Base-by-base conservation (phyloP, 1,284 basidiomycete species). In the Boletus sp. region DNA sequence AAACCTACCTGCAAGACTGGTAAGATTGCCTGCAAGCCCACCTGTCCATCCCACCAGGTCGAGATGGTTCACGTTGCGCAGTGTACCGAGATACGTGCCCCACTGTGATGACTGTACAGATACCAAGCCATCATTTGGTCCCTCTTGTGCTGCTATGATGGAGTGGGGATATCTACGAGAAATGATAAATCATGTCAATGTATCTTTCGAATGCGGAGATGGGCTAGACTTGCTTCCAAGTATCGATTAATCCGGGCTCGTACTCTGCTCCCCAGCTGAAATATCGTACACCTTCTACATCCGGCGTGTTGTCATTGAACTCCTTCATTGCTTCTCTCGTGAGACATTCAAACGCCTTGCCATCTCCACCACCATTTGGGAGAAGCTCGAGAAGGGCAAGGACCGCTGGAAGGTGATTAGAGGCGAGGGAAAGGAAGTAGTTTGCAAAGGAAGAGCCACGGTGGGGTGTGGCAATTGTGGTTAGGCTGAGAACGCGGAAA, bases 181-280 rank as follows among this genome's bases (percentile, higher is more conserved):
- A 8, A 45, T 23, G 9, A 36, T 32, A 26, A 40, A 12, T 1
- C 6, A 22, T 17, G 27, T 53, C 6, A 46, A 29, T 26, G n/a
- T 34, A 32, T 30, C 17, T 25, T 25, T 33, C 14, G 8, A 16
- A 46, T 32, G 19, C 8, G 9, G 9, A 4, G 10, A 8, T 9
- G 12, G 13, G 33, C 4, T 5, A 32, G 26, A 67, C 74, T 62
- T 57, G 87, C 73, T 85, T 88, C 82, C 90, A 93, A 0, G 91
- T 88, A 68, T 94, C 91, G 38, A 94, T 81, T 48, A 94, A 71
- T 1, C 90, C 88, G 4, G 94, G 93, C 12, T 88, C 80, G 65
- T 93, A 94, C 19, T 76, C 76, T 5, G 94, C 94, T 9, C 94
- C 94, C 88, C 92, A 98, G 59, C 88, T 92, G 60, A 88, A 94